phyloP scores from a whole-genome alignment of 495 filamentous ascomycete species.

The Chlorociboria aeruginascens region DNA sequence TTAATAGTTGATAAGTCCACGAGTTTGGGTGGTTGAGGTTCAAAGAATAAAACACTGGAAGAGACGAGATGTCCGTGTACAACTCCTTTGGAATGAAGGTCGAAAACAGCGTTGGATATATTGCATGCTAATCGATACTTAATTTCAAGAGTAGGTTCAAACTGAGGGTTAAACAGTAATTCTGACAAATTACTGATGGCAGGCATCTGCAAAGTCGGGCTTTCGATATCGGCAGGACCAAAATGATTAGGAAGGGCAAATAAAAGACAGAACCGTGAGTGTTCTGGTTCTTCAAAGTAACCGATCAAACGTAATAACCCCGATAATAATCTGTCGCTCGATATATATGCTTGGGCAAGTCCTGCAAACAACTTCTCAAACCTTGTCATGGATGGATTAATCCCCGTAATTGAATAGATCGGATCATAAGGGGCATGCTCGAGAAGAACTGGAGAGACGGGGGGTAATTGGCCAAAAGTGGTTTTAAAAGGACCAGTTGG shows the following conservation, averaged over 20 bases:
- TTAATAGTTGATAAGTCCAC: constrained; percentile 40
- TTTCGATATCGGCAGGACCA: constrained; percentile 44
- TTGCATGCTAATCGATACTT: constrained; percentile 77
- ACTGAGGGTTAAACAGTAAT: constrained; percentile 38
- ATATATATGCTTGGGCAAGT: constrained; percentile 33
- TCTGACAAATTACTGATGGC: constrained; percentile 38
- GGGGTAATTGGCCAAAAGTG: constrained; percentile 17
- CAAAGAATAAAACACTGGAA: constrained; percentile 71
- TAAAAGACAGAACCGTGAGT: constrained; percentile 68
- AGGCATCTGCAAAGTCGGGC: constrained; percentile 18
- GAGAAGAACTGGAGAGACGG: constrained; percentile 43
- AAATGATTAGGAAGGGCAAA: constrained; percentile 66
- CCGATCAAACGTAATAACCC: constrained; percentile 65
- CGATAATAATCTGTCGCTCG: constrained; percentile 39
- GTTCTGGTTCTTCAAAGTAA: constrained; percentile 71
- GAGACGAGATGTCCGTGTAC: constrained; percentile 73
- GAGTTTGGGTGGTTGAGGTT: constrained; percentile 27
- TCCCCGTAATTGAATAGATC: constrained; percentile 49
- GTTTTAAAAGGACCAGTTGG: constrained; percentile 28
- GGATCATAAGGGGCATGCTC: constrained; percentile 56
- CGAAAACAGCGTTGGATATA: constrained; percentile 61
- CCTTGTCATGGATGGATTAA: constrained; percentile 47
- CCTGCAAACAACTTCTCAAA: constrained; percentile 50
- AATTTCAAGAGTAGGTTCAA: constrained; percentile 54
- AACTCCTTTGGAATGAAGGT: constrained; percentile 61